Evolutionary conservation across 108 stramenopile species (phyloP).

Genomic region (Licmophora abbreviata): DNA sequence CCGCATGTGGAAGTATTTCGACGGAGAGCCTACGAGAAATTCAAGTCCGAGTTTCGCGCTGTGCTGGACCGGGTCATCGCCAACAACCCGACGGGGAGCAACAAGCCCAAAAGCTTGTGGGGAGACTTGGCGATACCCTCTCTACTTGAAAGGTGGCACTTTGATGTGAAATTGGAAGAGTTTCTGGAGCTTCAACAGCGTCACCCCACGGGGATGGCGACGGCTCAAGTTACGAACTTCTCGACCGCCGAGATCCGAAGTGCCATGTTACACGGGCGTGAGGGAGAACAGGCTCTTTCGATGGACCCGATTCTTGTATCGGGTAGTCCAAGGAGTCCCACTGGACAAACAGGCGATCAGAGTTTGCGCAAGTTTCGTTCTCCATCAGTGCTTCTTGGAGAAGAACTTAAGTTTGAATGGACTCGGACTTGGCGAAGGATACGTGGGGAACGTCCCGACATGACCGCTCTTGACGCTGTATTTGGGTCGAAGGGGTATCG

Average conservation of each 20-base stretch:
- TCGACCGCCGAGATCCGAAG: neutral
- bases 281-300: neutral
- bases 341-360: too few relatives aligned
- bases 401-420: conserved; percentile 5
- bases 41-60: conserved; percentile 46
- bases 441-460: neutral
- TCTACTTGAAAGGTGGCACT: conserved; percentile 57
- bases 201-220: neutral
- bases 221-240: neutral
- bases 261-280: neutral
- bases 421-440: conserved; percentile 1
- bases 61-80: conserved; percentile 14
- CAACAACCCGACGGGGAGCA: neutral
- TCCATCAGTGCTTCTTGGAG: too few relatives aligned
- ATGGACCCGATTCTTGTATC: conserved; percentile 7
- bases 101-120: conserved; percentile 13
- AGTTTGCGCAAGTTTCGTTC: too few relatives aligned
- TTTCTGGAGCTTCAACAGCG: neutral
- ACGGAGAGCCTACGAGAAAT: conserved; percentile 59
- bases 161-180: conserved; percentile 34
- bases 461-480: neutral
- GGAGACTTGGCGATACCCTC: conserved; percentile 42
- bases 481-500: conserved; percentile 5
- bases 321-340: too few relatives aligned
- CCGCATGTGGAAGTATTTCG: conserved; percentile 61